Conservation (phyloP, 192 early-diverging fungal species). For the Gaertneriomyces semiglobifer region DNA sequence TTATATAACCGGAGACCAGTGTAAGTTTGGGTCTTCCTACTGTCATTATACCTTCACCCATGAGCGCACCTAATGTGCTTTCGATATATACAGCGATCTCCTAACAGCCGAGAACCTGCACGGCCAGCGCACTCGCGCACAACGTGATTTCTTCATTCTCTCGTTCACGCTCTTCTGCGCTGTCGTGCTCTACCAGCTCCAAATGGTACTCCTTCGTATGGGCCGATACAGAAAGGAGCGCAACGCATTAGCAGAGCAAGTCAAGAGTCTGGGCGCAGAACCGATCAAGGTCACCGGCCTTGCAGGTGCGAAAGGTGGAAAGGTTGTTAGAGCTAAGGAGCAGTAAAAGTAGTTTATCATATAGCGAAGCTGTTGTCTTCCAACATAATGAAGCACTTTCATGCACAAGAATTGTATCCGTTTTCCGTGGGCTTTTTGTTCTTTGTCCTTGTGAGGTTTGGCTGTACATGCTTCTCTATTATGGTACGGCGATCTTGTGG, state of each 20-base stretch:
- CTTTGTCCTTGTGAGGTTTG: no score
- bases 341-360: neutral
- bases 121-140: conserved; percentile 7
- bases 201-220: conserved; percentile 26
- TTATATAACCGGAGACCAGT: conserved; percentile 4
- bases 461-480: no score
- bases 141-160: conserved; percentile 29
- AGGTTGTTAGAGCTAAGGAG: conserved; percentile 1
- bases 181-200: conserved; percentile 21
- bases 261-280: conserved; percentile 24
- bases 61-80: no score
- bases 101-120: conserved; percentile 19
- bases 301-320: conserved; percentile 21
- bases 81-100: neutral
- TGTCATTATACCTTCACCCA: no score
- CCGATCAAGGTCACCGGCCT: conserved; percentile 16
- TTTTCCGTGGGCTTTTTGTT: no score
- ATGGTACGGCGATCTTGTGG: no score
- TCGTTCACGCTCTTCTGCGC: conserved; percentile 25
- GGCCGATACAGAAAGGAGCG: conserved; percentile 32
- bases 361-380: no score
- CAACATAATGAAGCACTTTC: no score
- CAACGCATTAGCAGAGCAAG: conserved; percentile 24
- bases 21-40: neutral
- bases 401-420: no score